Evolutionary conservation across 768 basidiomycete genomes (phyloP).

Genomic region (Agaricus bisporus): DNA sequence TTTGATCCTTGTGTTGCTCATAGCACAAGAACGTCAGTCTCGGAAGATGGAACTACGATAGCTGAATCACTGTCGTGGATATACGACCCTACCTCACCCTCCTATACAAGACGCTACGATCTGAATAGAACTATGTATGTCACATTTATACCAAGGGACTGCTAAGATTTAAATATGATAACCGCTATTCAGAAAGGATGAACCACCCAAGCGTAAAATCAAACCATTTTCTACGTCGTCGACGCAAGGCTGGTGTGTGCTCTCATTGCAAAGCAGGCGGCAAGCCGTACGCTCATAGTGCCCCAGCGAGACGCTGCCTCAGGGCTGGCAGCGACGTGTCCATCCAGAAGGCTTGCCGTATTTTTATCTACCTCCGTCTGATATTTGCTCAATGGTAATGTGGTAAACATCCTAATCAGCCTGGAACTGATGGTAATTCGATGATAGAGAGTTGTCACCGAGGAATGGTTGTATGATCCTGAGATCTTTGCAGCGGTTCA

Average conservation of each 20-base stretch:
- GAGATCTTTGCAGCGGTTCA: background rate
- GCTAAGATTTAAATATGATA: background rate
- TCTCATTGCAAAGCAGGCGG: background rate
- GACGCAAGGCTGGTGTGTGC: background rate
- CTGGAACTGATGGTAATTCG: background rate
- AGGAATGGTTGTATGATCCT: background rate
- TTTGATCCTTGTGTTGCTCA: too few species aligned
- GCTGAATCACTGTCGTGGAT: too few species aligned
- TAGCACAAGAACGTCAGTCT: too few species aligned
- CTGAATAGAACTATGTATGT: background rate
- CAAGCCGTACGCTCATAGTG: too few species aligned
- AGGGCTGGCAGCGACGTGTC: background rate
- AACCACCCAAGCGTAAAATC: background rate
- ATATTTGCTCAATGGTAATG: background rate
- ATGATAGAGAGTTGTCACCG: background rate
- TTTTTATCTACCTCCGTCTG: background rate
- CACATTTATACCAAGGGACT: background rate
- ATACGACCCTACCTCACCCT: too few species aligned
- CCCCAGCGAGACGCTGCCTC: background rate
- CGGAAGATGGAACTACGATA: too few species aligned
- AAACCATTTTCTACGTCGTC: background rate
- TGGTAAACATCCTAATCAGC: too few species aligned
- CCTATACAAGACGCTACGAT: too few species aligned
- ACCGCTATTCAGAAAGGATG: background rate
- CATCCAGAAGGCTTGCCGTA: slow-evolving; percentile 5